Percentiles rank a stretch among this genome's conserved stretches.
These are phyloP conservation scores for Colletotrichum melonis DNA, from an alignment of 2,329 filamentous ascomycete genomes.

Conservation along the genomic window DNA sequence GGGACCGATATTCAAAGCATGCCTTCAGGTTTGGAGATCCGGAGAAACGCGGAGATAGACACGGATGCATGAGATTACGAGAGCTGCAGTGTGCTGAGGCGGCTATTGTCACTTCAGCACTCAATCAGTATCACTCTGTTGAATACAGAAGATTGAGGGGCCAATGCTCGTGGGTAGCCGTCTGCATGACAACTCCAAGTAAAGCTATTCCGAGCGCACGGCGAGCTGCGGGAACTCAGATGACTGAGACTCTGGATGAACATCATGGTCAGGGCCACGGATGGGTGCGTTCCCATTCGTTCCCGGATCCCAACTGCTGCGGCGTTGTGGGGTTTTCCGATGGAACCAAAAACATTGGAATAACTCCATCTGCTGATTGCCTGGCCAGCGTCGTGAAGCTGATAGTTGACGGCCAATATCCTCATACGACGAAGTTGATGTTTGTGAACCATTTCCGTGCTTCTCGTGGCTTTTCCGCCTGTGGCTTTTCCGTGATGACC, in stretches of 20 bases:
- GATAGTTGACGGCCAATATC: conserved; percentile 9
- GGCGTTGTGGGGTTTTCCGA: conserved; percentile 14
- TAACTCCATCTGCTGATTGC: conserved; percentile 3
- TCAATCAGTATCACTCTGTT: background rate
- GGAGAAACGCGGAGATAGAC: no score
- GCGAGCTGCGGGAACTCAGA: background rate
- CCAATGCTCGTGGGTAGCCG: background rate
- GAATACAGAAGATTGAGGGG: background rate
- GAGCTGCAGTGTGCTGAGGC: no score
- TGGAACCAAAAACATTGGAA: background rate
- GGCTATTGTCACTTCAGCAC: no score
- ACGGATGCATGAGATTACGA: no score
- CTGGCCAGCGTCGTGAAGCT: background rate
- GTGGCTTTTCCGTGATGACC: conserved; percentile 17
- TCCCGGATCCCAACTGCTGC: no score
- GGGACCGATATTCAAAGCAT: no score
- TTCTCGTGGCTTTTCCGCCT: conserved; percentile 1
- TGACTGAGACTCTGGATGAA: background rate
- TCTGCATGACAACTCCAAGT: conserved; percentile 4
- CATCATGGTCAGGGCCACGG: background rate
- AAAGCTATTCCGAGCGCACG: background rate
- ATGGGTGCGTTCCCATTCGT: background rate
- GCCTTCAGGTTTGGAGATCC: no score
- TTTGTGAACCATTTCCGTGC: background rate
- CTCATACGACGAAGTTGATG: background rate